Percentiles rank a stretch among this genome's conserved stretches.
Conservation (phyloP, 1,284 basidiomycete species). For the Ganoderma leucocontextum region DNA sequence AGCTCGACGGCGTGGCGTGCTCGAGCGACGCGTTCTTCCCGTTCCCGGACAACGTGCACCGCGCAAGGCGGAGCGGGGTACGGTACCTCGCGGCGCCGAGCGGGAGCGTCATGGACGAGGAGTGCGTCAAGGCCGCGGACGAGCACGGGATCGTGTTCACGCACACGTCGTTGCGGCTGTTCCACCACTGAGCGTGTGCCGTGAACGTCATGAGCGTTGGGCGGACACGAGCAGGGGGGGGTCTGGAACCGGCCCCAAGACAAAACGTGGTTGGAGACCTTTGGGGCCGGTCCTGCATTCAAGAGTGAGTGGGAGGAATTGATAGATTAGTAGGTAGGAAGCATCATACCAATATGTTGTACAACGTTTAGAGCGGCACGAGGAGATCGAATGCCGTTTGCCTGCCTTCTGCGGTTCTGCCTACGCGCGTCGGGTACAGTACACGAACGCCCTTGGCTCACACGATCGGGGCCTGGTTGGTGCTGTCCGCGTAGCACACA, state of each 20-base stretch:
- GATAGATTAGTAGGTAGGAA: background rate
- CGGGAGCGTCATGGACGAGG: constrained; percentile 96
- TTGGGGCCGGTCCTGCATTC: background rate
- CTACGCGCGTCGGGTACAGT: background rate
- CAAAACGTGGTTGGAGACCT: background rate
- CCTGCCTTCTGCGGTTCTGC: background rate
- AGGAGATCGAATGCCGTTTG: background rate
- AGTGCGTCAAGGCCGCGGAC: constrained; percentile 94
- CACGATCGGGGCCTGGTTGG: background rate
- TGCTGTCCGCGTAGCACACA: background rate
- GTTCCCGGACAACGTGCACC: constrained; percentile 98
- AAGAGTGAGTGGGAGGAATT: background rate
- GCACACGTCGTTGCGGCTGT: constrained; percentile 83
- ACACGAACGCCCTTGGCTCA: background rate
- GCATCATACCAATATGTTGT: background rate
- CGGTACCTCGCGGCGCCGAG: constrained; percentile 94
- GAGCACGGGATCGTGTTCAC: constrained; percentile 90
- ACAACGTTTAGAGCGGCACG: background rate
- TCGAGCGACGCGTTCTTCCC: constrained; percentile 99
- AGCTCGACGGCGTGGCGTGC: constrained; percentile 88
- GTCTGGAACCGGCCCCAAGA: background rate
- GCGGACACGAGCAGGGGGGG: background rate
- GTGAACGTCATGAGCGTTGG: background rate
- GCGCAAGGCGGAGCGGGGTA: constrained; percentile 91
- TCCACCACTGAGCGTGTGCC: constrained; percentile 71